Evolutionary conservation across 345 rosid species (phyloP), one percentile per base, ranked within the genome.

Genomic region (Eucalyptus sp.): DNA sequence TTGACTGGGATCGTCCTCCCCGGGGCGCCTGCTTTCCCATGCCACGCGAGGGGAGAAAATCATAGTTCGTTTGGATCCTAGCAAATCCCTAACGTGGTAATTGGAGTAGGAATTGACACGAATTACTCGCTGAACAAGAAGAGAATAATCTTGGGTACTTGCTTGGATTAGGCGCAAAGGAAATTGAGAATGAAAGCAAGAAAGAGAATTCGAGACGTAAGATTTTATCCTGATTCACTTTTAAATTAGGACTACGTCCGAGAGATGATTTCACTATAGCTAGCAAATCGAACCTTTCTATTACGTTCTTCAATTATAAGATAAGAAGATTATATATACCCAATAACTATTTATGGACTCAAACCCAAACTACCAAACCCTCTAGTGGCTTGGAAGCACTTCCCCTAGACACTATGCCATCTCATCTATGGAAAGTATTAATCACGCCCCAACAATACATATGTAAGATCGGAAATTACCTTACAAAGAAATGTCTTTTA

Each of bases 321-420:
- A 12, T 24, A 56, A 56, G 29, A 56, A 56, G 6, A 4, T 24
- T 56, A 56, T 24, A 56, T 56, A 24, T 56, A 56, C 13, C 2
- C 1, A 4, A 22, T 22, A 24, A 10, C 13, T 56, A 22, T 56
- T 56, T 25, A 56, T 56, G 13, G 29, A 22, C 29, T 25, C 29
- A 24, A 56, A 25, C 29, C 5, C 62, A 56, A 24, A 56, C 29
- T 56, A 24, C 62, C 27, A 56, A 56, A 20, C 0, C 27, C 10
- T 56, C 27, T 9, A 56, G 13, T 1, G 62, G 12, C 62, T 56
- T 56, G 13, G 27, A 56, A 24, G 29, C 62, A 56, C 27, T 56
- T 0, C 2, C 62, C 13, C 1, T 8, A 0, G 24, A 52, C 12
- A 2, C 27, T 1, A 8, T 56, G 2, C 13, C 29, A 56, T 24